Conservation (phyloP, 163 green algal species). For the Coccomyxa subellipsoidea region DNA sequence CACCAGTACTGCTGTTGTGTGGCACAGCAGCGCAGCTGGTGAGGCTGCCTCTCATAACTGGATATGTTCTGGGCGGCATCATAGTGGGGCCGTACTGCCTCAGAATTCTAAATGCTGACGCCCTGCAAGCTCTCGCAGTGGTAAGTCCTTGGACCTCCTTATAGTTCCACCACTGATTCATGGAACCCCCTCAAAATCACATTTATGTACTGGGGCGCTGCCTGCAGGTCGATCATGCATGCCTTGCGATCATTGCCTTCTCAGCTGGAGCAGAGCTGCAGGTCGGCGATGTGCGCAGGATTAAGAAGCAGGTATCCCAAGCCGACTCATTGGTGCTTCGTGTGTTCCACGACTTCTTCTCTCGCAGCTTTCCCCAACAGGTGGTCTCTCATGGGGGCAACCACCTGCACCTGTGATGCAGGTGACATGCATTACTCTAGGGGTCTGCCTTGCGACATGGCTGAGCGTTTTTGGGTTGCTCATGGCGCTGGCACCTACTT, state of each 20-base stretch:
- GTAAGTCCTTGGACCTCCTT: neutral
- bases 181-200: neutral
- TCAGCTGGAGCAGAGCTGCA: constrained; percentile 80
- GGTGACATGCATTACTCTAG: constrained; percentile 34
- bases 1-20: neutral
- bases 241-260: constrained; percentile 72
- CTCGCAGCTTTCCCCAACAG: too few species aligned
- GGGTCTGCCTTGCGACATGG: constrained; percentile 35
- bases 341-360: neutral
- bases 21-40: constrained; percentile 29
- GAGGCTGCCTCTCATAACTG: constrained; percentile 61
- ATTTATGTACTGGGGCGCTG: too few species aligned
- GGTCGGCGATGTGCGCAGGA: constrained; percentile 53
- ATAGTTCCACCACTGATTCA: neutral
- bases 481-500: constrained; percentile 18
- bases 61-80: constrained; percentile 53
- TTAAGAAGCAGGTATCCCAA: constrained; percentile 39
- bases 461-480: constrained; percentile 28
- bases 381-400: too few species aligned
- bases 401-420: too few species aligned
- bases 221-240: constrained; percentile 46
- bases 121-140: constrained; percentile 9
- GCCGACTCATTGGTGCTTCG: too few species aligned
- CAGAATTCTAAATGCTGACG: constrained; percentile 8
- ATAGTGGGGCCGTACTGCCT: constrained; percentile 51